Base-by-base conservation (phyloP, 2,329 filamentous ascomycete genomes). In the Pseudogymnoascus sp. region DNA sequence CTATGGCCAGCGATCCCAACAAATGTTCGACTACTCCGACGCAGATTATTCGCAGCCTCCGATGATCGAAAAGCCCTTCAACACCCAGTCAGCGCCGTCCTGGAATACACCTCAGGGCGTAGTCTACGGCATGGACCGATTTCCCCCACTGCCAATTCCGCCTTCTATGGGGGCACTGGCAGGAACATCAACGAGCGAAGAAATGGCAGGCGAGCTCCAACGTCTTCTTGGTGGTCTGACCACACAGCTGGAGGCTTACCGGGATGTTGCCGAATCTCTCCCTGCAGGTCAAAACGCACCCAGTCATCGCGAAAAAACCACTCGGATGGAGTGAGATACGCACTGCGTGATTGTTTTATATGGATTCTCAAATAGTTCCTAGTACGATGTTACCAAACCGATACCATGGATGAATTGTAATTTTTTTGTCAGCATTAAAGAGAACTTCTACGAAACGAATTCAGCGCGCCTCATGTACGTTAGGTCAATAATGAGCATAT, bases 161-260 rank as follows among this genome's bases (percentile, higher is more conserved):
- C 71, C 71, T 35, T 71, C 69, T 5, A 61, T 63, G 6, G 63
- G 64, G 8, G 66, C 69, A 6, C 63, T 73, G 1, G 65, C 67
- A 23, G 69, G 70, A 8, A 65, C 63, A 25, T 68, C 71, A 14
- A 64, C 67, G 1, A 61, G 63, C 8, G 63, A 65, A 4, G 70
- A 72, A 28, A 69, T 73, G 68, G 43, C 41, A 8, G 59, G 45
- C 23, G 71, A 73, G 60, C 63, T 73, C 8, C 63, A 62, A 11
- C 62, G 69, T 7, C 64, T 67, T 23, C 49, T 73, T 37, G 61
- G 41, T 40, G 65, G 64, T 18, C 64, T 72, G 31, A 68, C 59
- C 14, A 55, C 21, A 2, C 69, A 72, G 40, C 63, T 73, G 1
- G 63, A 65, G 12, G 63, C 66, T 5, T 72, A 72, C 58, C 64